Evolutionary conservation across 177 flowering plant genomes (phyloP), one percentile per base, ranked within the genome.

Genomic region (Vitis hybrid): DNA sequence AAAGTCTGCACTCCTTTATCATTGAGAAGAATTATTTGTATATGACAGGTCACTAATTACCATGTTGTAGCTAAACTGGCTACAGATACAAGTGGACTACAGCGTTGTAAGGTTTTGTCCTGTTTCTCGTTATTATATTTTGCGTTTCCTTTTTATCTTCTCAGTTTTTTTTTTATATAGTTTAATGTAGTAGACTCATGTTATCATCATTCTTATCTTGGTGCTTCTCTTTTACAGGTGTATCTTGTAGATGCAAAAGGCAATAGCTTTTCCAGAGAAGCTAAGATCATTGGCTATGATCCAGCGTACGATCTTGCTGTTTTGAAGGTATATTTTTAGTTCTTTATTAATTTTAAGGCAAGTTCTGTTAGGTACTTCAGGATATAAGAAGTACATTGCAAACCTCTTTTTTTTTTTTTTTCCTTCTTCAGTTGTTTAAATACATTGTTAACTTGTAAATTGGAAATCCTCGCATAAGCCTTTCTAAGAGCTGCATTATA

Each of bases 51-150:
- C n/a, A 94, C 98, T 3, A 94, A 94, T 78, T 92, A 91, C 77
- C 97, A 94, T 74, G 98, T 91, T n/a, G 77, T 94, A 50, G 86
- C 86, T 55, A 92, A 89, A 77, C 74, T 94, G 83, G 97, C 90
- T 9, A 86, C 90, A 9, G 97, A 92, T 71, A 71, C 64, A 29
- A 85, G 77, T 78, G 97, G 97, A 48, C 79, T 79, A 57, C 93
- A 88, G 72, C 87, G 88, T 69, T 94, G 98, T 84, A 91, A 92
- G 92, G 97, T 94, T 78, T 63, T 78, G 52, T 57, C 75, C 31
- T 56, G 13, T 72, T 22, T 33, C 56, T 50, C 26, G 1, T 51
- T 33, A n/a, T 67, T 63, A 21, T 69, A 12, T 65, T 48, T 66
- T 29, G 51, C 49, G n/a, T 16, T 65, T 8, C 33, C 18, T 21